Evolutionary conservation across 371 early-diverging fungal species (phyloP).

Genomic region (Actinomortierella wolfii): DNA sequence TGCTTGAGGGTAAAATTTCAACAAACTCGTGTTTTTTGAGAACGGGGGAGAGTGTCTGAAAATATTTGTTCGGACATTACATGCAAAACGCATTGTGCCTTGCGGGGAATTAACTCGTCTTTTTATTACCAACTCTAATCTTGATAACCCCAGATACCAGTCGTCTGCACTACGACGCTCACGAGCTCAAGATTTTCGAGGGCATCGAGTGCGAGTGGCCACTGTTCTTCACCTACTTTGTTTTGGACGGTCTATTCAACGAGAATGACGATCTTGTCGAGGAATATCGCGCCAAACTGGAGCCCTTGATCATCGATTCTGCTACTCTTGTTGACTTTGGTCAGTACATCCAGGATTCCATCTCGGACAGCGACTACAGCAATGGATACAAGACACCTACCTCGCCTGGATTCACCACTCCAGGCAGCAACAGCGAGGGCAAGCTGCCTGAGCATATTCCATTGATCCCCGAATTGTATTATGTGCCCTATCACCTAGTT

Average conservation of each 20-base stretch:
- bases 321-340: constrained; percentile 52
- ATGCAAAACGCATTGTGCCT: no score
- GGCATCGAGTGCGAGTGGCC: constrained; percentile 93
- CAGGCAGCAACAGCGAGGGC: constrained; percentile 26
- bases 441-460: constrained; percentile 50
- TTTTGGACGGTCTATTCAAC: constrained; percentile 82
- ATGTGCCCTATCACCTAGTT: constrained; percentile 74
- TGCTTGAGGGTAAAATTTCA: constrained; percentile 60
- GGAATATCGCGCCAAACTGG: constrained; percentile 71
- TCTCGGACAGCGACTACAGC: constrained; percentile 42
- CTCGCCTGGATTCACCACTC: constrained; percentile 37
- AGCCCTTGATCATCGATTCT: constrained; percentile 76
- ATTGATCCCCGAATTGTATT: constrained; percentile 83
- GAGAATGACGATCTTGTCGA: constrained; percentile 71
- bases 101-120: no score
- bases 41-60: no score
- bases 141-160: constrained; percentile 54
- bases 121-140: not conserved
- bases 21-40: not conserved
- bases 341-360: constrained; percentile 42
- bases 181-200: constrained; percentile 87
- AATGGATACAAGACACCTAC: constrained; percentile 37
- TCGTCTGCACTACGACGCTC: constrained; percentile 83
- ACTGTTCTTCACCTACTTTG: constrained; percentile 88
- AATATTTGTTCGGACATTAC: no score